phyloP scores from a whole-genome alignment of 148 eudicot species.

The Oxyria digyna region DNA sequence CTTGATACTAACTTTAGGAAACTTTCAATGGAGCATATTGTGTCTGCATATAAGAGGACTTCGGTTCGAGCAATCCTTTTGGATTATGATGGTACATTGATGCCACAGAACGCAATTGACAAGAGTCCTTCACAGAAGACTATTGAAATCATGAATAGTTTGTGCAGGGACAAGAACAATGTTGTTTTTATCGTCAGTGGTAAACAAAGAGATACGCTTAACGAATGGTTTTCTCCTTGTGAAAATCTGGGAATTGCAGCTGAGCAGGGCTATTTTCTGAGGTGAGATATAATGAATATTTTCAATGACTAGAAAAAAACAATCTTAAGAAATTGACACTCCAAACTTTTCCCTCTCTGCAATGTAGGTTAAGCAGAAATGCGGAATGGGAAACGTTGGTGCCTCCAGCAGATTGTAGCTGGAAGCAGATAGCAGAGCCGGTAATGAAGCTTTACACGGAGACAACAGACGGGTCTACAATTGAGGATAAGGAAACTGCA shows the following conservation, averaged over 20 bases:
- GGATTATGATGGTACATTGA: constrained; percentile 46
- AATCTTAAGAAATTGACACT: no score
- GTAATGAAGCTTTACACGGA: constrained; percentile 38
- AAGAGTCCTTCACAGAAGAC: constrained; percentile 28
- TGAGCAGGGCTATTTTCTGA: constrained; percentile 36
- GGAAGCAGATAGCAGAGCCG: constrained; percentile 43
- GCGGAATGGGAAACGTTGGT: constrained; percentile 37
- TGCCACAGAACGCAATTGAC: constrained; percentile 34
- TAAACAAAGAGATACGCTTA: constrained; percentile 21
- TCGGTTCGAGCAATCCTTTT: constrained; percentile 30
- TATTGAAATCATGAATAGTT: constrained; percentile 22
- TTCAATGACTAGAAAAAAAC: neutral
- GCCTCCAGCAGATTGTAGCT: constrained; percentile 21
- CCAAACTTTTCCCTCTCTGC: no score
- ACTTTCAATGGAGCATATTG: constrained; percentile 38
- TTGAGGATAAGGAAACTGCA: constrained; percentile 44
- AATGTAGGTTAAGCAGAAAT: constrained; percentile 19
- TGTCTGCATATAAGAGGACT: constrained; percentile 32
- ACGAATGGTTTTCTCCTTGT: constrained; percentile 33
- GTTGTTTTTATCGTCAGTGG: constrained; percentile 40
- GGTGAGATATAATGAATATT: constrained; percentile 14
- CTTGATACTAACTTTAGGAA: constrained; percentile 42
- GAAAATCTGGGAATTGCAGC: constrained; percentile 35
- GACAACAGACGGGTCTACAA: constrained; percentile 41
- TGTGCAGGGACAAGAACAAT: constrained; percentile 34